Evolutionary conservation across 2,329 filamentous ascomycete species (phyloP).

Genomic region (Colletotrichum sp.): DNA sequence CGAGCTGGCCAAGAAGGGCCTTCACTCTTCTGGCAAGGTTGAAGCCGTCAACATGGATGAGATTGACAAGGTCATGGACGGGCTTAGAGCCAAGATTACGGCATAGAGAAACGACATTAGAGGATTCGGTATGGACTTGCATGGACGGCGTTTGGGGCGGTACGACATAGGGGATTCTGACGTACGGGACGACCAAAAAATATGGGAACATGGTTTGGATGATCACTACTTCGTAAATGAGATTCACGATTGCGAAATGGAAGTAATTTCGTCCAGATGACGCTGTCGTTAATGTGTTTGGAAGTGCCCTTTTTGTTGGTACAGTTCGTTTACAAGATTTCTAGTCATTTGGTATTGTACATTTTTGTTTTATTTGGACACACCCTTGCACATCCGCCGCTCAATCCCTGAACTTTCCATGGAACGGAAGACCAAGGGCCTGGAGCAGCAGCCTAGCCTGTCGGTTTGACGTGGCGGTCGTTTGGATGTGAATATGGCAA

Average conservation of each 20-base stretch:
- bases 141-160: constrained; percentile 40
- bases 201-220: background rate
- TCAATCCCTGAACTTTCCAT: constrained; percentile 67
- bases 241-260: background rate
- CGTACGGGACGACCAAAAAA: constrained; percentile 4
- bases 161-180: background rate
- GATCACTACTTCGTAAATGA: background rate
- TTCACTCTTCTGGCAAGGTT: constrained; percentile 61
- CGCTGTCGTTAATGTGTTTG: background rate
- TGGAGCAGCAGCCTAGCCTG: constrained; percentile 76
- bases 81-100: constrained; percentile 53
- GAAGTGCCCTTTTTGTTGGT: constrained; percentile 17
- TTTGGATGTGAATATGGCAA: constrained; percentile 82
- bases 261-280: background rate
- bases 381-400: background rate
- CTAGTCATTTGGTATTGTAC: constrained; percentile 16
- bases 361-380: background rate
- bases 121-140: constrained; percentile 23
- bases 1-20: constrained; percentile 62
- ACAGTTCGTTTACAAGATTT: constrained; percentile 20
- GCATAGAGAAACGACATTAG: background rate
- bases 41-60: constrained; percentile 88
- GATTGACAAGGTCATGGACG: constrained; percentile 75
- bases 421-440: constrained; percentile 67
- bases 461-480: constrained; percentile 81